Conservation (phyloP, 192 early-diverging fungal genomes). For the Coemansia sp. region DNA sequence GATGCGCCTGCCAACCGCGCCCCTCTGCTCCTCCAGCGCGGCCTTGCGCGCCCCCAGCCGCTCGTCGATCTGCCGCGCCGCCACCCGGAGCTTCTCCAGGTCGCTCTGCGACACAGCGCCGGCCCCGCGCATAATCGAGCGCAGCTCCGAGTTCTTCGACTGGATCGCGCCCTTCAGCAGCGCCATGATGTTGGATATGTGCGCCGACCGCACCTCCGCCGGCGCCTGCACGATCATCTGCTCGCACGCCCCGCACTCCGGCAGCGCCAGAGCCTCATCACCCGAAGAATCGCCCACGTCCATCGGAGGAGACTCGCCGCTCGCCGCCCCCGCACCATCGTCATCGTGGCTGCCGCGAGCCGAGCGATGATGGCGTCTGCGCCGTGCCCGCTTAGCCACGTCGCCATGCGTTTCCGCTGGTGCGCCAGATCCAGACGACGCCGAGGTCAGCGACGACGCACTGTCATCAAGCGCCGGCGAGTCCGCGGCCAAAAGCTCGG, state of each 20-base stretch:
- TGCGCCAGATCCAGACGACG: background rate
- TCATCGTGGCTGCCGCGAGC: background rate
- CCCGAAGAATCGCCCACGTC: background rate
- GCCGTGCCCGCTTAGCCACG: too few relatives aligned
- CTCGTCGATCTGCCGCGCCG: background rate
- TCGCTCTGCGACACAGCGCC: background rate
- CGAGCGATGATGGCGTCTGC: too few relatives aligned
- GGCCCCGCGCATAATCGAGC: background rate
- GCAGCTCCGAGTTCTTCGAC: conserved; percentile 5
- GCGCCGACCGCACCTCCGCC: background rate
- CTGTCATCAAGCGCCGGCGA: background rate
- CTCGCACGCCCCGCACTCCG: background rate
- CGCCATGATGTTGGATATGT: conserved; percentile 2
- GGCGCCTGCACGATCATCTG: background rate
- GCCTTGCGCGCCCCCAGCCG: background rate
- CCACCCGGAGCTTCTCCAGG: background rate
- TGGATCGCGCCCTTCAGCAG: conserved; percentile 1
- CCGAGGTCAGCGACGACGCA: background rate
- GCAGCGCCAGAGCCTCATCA: background rate
- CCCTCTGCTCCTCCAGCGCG: conserved; percentile 3
- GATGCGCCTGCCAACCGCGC: background rate
- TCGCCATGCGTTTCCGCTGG: background rate
- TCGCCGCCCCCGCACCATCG: background rate
- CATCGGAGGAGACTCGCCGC: background rate
- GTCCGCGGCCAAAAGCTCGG: background rate